Evolutionary conservation across 441 rosid species (phyloP).

Genomic region (Erodium moschatum): DNA sequence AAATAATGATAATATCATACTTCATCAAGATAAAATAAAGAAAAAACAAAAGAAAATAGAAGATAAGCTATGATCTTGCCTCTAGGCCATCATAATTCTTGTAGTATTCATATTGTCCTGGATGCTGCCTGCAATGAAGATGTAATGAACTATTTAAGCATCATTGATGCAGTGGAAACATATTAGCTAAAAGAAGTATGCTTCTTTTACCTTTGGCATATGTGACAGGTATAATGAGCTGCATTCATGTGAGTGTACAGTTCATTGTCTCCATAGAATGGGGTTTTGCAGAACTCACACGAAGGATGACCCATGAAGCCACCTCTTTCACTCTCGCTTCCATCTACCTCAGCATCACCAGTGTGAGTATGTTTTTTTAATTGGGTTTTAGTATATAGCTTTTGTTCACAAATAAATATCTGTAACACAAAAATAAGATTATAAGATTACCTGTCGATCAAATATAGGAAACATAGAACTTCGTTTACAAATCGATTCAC

Average conservation of each 20-base stretch:
- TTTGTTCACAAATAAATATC: slow-evolving; percentile 91
- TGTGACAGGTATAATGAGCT: slow-evolving; percentile 80
- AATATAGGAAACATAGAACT: not conserved
- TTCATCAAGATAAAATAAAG: not conserved
- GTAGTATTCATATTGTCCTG: slow-evolving; percentile 83
- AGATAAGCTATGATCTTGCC: slow-evolving; percentile 31
- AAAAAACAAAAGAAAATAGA: not conserved
- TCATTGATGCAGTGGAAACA: slow-evolving; percentile 1
- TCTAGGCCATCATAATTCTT: slow-evolving; percentile 86
- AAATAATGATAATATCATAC: not conserved
- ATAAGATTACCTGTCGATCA: slow-evolving; percentile 8
- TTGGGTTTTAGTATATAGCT: slow-evolving; percentile 64
- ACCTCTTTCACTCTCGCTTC: slow-evolving; percentile 89
- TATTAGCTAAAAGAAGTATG: not conserved
- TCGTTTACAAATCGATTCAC: not conserved
- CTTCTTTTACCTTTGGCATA: slow-evolving; percentile 66
- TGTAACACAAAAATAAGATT: slow-evolving; percentile 23
- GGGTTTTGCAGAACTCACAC: slow-evolving; percentile 77
- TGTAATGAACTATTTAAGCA: slow-evolving; percentile 8
- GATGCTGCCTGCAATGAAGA: slow-evolving; percentile 58
- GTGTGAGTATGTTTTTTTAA: slow-evolving; percentile 68
- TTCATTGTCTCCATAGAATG: slow-evolving; percentile 90
- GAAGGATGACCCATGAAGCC: slow-evolving; percentile 90
- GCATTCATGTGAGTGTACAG: slow-evolving; percentile 81
- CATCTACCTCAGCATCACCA: slow-evolving; percentile 92